Evolutionary conservation across 2,329 filamentous ascomycete genomes (phyloP).

Genomic region (Leptoxyphium fumago): DNA sequence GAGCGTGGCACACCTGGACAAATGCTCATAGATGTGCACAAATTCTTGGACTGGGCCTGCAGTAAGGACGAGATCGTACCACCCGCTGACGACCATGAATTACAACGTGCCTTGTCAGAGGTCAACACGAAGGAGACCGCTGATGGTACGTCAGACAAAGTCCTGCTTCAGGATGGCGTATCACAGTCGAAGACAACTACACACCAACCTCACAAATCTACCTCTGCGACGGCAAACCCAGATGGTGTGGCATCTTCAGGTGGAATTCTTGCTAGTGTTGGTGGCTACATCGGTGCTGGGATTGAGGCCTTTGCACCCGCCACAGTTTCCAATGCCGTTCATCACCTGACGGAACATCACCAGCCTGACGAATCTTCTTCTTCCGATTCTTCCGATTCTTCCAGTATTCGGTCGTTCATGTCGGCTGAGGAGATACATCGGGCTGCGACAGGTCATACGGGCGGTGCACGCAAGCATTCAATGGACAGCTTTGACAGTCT

Average conservation of each 20-base stretch:
- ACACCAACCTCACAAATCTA: background rate
- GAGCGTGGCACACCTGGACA: constrained; percentile 72
- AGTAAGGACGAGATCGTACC: constrained; percentile 29
- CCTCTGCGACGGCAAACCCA: constrained; percentile 1
- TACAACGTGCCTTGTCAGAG: constrained; percentile 3
- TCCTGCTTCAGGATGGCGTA: background rate
- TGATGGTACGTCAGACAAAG: background rate
- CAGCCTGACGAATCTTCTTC: constrained; percentile 4
- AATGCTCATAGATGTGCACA: constrained; percentile 63
- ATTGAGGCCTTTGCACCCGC: constrained; percentile 22
- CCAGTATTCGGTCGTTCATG: constrained; percentile 22
- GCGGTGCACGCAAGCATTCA: background rate
- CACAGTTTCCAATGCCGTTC: constrained; percentile 14
- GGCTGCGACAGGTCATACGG: background rate
- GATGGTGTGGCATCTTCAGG: constrained; percentile 6
- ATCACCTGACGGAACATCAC: constrained; percentile 9
- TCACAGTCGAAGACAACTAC: background rate
- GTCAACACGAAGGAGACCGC: background rate
- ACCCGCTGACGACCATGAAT: constrained; percentile 21
- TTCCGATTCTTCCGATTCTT: constrained; percentile 12
- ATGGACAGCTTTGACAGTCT: background rate
- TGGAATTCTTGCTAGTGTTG: constrained; percentile 18
- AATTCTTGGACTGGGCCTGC: constrained; percentile 68
- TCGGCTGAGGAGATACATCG: constrained; percentile 27
- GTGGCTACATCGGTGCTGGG: constrained; percentile 15